phyloP scores from a whole-genome alignment of 768 basidiomycete species.

The Porphyrellus cyaneotinctus region DNA sequence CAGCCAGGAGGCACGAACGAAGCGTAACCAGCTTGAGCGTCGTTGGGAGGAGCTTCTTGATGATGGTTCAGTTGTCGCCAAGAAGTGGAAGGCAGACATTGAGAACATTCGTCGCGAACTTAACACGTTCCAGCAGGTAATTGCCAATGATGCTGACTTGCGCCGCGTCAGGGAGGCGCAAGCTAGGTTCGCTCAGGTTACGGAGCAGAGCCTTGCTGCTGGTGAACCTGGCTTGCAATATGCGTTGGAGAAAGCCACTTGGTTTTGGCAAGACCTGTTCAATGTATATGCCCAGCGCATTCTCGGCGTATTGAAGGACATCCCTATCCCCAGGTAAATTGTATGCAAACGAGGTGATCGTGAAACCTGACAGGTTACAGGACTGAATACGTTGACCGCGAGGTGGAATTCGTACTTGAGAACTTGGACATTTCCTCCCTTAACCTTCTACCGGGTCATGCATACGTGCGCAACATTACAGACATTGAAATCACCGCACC shows the following conservation, averaged over 20 bases:
- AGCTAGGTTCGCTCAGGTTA: conserved; percentile 42
- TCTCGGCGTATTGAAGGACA: conserved; percentile 47
- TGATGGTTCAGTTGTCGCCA: conserved; percentile 37
- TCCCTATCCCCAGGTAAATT: conserved; percentile 66
- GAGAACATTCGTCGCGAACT: conserved; percentile 44
- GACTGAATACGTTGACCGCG: conserved; percentile 65
- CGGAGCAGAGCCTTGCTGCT: conserved; percentile 41
- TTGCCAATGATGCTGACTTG: conserved; percentile 50
- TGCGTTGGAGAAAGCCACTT: conserved; percentile 57
- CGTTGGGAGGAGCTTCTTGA: conserved; percentile 52
- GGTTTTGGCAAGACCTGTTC: conserved; percentile 81
- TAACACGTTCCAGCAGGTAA: conserved; percentile 40
- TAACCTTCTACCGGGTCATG: conserved; percentile 63
- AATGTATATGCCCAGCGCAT: conserved; percentile 70
- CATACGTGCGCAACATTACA: conserved; percentile 69
- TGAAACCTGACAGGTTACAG: conserved; percentile 31
- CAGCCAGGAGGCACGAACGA: conserved; percentile 40
- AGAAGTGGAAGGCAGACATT: conserved; percentile 52
- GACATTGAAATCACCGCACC: conserved; percentile 52
- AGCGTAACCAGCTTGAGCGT: conserved; percentile 41
- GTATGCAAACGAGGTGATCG: background rate
- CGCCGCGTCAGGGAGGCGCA: conserved; percentile 45
- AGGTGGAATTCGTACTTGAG: conserved; percentile 72
- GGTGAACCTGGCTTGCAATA: conserved; percentile 44
- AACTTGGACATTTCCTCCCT: conserved; percentile 68